phyloP scores from a whole-genome alignment of 2,329 filamentous ascomycete genomes.

The Raffaelea albimanens region DNA sequence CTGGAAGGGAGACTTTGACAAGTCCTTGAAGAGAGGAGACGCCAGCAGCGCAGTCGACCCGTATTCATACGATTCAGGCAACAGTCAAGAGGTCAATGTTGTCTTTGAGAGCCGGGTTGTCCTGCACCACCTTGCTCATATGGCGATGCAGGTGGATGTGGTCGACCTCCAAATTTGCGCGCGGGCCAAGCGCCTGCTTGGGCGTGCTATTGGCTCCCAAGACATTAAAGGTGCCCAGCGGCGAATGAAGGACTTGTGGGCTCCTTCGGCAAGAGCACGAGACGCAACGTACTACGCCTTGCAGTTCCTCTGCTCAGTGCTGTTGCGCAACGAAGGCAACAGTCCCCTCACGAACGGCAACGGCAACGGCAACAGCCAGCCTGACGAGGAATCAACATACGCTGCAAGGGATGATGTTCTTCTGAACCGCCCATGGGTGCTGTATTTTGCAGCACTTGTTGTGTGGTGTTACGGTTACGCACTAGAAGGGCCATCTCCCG shows the following conservation, averaged over 20 bases:
- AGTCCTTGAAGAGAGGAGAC: slow-evolving; percentile 57
- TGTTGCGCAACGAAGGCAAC: slow-evolving; percentile 49
- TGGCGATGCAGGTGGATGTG: slow-evolving; percentile 96
- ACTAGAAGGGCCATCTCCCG: slow-evolving; percentile 66
- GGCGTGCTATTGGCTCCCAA: slow-evolving; percentile 71
- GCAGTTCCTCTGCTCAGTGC: slow-evolving; percentile 77
- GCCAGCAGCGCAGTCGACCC: slow-evolving; percentile 34
- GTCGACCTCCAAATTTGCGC: slow-evolving; percentile 97
- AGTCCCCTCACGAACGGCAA: slow-evolving; percentile 22
- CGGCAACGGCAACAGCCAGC: slow-evolving; percentile 15
- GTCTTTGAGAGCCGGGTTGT: slow-evolving; percentile 85
- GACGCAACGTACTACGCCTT: slow-evolving; percentile 90
- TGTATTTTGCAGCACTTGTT: slow-evolving; percentile 86
- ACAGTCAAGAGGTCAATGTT: slow-evolving; percentile 43
- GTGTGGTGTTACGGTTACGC: slow-evolving; percentile 95
- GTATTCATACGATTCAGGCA: slow-evolving; percentile 40
- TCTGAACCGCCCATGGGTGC: slow-evolving; percentile 86
- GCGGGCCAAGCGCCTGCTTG: slow-evolving; percentile 73
- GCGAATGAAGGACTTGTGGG: slow-evolving; percentile 84
- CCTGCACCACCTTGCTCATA: slow-evolving; percentile 86
- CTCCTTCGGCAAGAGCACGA: slow-evolving; percentile 74
- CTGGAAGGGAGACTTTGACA: slow-evolving; percentile 90
- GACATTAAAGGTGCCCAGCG: slow-evolving; percentile 73
- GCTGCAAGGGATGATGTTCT: slow-evolving; percentile 80
- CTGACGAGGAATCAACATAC: slow-evolving; percentile 38